Evolutionary conservation across 371 early-diverging fungal genomes (phyloP), one percentile per base, ranked within the genome.

Genomic region (Mortierella sp.): DNA sequence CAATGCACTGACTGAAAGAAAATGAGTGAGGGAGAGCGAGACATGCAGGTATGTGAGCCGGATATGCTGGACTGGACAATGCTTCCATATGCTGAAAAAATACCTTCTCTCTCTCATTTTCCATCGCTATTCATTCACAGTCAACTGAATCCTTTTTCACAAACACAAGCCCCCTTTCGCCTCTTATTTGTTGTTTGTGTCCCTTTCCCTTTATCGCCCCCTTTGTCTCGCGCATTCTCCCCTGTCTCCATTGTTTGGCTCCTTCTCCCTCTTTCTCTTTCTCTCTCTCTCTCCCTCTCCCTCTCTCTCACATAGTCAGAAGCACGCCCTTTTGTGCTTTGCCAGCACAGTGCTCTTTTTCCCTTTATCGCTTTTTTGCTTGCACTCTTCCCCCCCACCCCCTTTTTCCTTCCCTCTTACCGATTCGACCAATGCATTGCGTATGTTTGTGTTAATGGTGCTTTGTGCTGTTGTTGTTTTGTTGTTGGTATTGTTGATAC

Each of bases 211-310:
- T 55, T 51, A 9, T 72, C 54, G n/a, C 34, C 24, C 53, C 50
- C 73, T 31, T 72, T 54, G 21, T 43, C 40, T 50, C 14, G 28
- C 54, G 37, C 54, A 53, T 51, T 54, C 72, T n/a, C 31, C 51
- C 34, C 53, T 53, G 53, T 72, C 26, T 72, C 46, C 44, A 34
- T 73, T 28, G 51, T 40, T 55, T 44, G 16, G 28, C 31, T 34
- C 31, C 19, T 8, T 37, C 48, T 48, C 26, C 0, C 59, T 73
- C 19, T 44, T 16, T 13, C 61, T 59, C 48, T 31, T n/a, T 43
- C 59, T 57, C 44, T 73, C 46, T 34, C 59, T n/a, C n/a, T 40
- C 26, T 37, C 59, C 16, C 26, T 57, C 43, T 73, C n/a, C n/a
- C n/a, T 28, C 46, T 26, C 46, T 37, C 21, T 14, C 34, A 9